Conservation (phyloP, 352 stramenopile genomes). For the Thraustochytrium striatum region DNA sequence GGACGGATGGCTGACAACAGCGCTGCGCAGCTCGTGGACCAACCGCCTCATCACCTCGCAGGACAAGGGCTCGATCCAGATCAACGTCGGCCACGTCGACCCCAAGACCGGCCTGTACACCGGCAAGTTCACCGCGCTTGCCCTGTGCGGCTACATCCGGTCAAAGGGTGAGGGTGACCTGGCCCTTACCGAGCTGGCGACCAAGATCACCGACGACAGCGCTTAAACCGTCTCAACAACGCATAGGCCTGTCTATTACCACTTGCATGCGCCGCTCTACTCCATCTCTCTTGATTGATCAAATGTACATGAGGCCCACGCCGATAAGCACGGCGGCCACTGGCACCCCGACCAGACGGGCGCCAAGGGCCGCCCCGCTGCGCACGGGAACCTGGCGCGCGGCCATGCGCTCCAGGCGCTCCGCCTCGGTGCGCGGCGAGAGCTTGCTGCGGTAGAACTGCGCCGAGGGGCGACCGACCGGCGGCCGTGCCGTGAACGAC, state of each 20-base stretch:
- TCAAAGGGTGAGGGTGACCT: conserved; percentile 90
- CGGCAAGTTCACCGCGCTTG: conserved; percentile 88
- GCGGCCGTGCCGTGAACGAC: not conserved
- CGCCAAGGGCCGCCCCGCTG: not conserved
- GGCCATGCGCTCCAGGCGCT: not conserved
- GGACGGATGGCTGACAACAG: not conserved
- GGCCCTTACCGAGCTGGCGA: conserved; percentile 65
- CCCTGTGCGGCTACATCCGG: conserved; percentile 92
- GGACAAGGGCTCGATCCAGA: conserved; percentile 95
- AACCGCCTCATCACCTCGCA: conserved; percentile 95
- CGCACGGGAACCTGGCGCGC: not conserved
- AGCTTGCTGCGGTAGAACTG: conserved; percentile 5
- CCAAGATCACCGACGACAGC: conserved; percentile 27
- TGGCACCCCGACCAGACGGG: not conserved
- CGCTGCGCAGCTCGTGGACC: conserved; percentile 83
- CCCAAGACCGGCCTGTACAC: conserved; percentile 86
- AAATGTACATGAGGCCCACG: not conserved
- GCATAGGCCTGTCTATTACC: not conserved
- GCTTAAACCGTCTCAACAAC: not conserved
- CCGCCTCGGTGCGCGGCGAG: not conserved
- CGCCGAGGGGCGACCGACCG: not conserved
- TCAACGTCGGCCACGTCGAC: conserved; percentile 96
- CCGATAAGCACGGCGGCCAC: not conserved
- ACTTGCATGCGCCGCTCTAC: not conserved
- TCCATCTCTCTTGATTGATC: not conserved